phyloP scores from a whole-genome alignment of 805 yeast genomes.

The Scheffersomyces lignosus region DNA sequence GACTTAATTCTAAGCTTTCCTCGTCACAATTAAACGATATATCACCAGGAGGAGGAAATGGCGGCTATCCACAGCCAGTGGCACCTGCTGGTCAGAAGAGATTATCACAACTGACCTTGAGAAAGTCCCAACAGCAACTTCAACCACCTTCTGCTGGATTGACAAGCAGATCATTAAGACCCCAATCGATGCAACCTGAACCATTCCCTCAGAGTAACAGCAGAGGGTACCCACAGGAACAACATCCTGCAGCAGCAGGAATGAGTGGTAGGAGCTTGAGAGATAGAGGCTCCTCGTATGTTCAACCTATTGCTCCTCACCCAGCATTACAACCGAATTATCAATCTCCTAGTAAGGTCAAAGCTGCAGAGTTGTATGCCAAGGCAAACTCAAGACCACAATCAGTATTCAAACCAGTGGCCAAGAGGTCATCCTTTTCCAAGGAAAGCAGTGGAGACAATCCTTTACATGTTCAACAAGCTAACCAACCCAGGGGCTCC shows the following conservation, averaged over 20 bases:
- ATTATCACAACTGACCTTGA: slow-evolving; percentile 30
- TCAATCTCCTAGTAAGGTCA: slow-evolving; percentile 38
- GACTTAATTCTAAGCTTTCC: slow-evolving; percentile 64
- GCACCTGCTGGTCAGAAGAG: slow-evolving; percentile 8
- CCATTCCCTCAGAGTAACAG: no score
- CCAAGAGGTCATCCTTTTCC: slow-evolving; percentile 57
- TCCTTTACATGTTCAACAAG: slow-evolving; percentile 11
- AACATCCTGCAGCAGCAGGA: no score
- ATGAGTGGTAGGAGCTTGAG: slow-evolving; percentile 33
- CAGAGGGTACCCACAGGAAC: no score
- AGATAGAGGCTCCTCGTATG: slow-evolving; percentile 23
- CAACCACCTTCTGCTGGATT: slow-evolving; percentile 15
- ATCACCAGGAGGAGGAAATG: slow-evolving; percentile 3
- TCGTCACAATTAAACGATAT: slow-evolving; percentile 34
- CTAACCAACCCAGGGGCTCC: background rate
- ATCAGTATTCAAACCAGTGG: slow-evolving; percentile 41
- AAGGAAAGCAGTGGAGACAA: slow-evolving; percentile 29
- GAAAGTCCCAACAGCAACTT: slow-evolving; percentile 16
- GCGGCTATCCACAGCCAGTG: background rate
- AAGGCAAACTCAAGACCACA: slow-evolving; percentile 47
- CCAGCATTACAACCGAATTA: slow-evolving; percentile 40
- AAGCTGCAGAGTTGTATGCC: slow-evolving; percentile 57
- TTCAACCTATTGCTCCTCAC: slow-evolving; percentile 38
- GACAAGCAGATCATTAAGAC: slow-evolving; percentile 38
- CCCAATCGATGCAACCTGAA: slow-evolving; percentile 26